Percentiles rank a stretch among this genome's conserved stretches.
Evolutionary conservation across 176 grass and related monocot species (phyloP).

Genomic region (Juncus inflexus): DNA sequence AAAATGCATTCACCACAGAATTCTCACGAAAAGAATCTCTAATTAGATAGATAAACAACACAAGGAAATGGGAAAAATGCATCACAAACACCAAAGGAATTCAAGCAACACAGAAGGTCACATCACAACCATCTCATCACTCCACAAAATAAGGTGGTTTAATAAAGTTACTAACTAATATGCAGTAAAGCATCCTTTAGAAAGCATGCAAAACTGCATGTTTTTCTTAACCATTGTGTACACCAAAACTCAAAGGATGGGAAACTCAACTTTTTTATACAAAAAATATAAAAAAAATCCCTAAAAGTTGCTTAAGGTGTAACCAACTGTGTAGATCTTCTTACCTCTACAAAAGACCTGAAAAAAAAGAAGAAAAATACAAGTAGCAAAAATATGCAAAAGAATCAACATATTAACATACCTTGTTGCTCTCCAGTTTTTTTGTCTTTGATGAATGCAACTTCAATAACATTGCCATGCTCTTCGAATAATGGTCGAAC

Average conservation of each 20-base stretch:
- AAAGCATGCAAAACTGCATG: slow-evolving; percentile 14
- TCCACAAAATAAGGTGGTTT: slow-evolving; percentile 11
- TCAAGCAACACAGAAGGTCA: not conserved
- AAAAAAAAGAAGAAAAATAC: slow-evolving; percentile 50
- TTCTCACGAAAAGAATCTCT: slow-evolving; percentile 2
- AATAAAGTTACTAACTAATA: slow-evolving; percentile 9
- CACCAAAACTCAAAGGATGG: slow-evolving; percentile 20
- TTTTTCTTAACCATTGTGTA: slow-evolving; percentile 6
- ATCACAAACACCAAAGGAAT: not conserved
- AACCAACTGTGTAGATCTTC: slow-evolving; percentile 56
- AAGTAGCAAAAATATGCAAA: slow-evolving; percentile 34
- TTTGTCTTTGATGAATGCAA: slow-evolving; percentile 96
- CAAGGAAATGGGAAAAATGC: slow-evolving; percentile 4
- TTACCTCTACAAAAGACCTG: slow-evolving; percentile 75
- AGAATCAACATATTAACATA: slow-evolving; percentile 36
- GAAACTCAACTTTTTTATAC: slow-evolving; percentile 4
- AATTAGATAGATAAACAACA: not conserved
- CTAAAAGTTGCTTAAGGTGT: slow-evolving; percentile 40
- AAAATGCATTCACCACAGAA: not conserved
- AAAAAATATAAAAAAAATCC: slow-evolving; percentile 16
- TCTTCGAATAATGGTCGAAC: slow-evolving; percentile 95
- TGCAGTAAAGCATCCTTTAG: not conserved
- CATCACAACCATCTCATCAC: not conserved
- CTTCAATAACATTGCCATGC: slow-evolving; percentile 94
- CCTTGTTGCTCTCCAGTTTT: slow-evolving; percentile 97